Conservation (phyloP, 768 basidiomycete species). For the Pleurotus tuoliensis region DNA sequence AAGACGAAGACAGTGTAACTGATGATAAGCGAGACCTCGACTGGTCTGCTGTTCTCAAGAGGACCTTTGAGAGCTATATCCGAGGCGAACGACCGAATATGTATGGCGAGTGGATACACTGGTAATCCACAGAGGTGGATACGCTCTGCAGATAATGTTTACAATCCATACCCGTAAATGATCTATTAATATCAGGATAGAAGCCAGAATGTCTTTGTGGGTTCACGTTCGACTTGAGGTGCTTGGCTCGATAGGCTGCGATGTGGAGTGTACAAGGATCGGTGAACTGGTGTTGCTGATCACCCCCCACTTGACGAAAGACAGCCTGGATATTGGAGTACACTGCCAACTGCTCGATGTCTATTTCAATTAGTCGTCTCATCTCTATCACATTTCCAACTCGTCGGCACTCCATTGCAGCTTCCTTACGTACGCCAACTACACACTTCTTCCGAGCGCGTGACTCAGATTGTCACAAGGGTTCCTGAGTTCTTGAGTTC, state of each 20-base stretch:
- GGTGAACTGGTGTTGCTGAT: too few species aligned
- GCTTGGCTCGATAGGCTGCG: too few species aligned
- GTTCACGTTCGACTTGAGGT: too few species aligned
- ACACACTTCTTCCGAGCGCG: neutral
- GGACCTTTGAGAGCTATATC: conserved; percentile 91
- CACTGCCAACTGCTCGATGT: too few species aligned
- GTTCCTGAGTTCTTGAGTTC: neutral
- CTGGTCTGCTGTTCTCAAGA: conserved; percentile 87
- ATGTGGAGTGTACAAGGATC: too few species aligned
- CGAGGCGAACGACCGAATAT: conserved; percentile 87
- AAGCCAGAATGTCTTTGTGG: too few species aligned
- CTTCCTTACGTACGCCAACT: too few species aligned
- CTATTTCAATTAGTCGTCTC: too few species aligned
- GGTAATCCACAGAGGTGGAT: conserved; percentile 18
- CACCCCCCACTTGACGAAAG: too few species aligned
- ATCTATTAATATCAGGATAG: conserved; percentile 1
- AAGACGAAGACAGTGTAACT: conserved; percentile 33
- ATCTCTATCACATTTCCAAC: neutral
- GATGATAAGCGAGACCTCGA: conserved; percentile 74
- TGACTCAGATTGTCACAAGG: neutral
- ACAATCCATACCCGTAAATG: conserved; percentile 2
- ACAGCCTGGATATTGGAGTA: too few species aligned
- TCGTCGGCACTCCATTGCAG: too few species aligned
- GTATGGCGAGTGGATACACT: conserved; percentile 76
- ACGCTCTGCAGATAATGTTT: neutral